Evolutionary conservation across 768 basidiomycete species (phyloP), one percentile per base, ranked within the genome.

Genomic region (Russula sp.): DNA sequence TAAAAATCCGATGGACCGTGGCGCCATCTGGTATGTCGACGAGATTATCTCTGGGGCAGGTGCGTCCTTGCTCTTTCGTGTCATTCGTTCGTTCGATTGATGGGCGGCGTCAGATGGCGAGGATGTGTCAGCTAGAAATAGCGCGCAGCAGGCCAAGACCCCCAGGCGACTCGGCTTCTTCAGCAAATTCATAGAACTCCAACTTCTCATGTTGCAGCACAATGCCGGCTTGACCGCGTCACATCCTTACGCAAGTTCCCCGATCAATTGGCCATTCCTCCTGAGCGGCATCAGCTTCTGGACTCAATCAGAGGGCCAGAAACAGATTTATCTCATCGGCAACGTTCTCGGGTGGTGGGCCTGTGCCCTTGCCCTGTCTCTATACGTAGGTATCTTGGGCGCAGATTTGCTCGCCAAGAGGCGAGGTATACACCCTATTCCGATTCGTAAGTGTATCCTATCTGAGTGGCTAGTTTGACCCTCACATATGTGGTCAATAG

Each of bases 221-320:
- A 99, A 99, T 70, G 95, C 97, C n/a, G 97, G 94, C 22, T 79
- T 99, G 66, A 96, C 94, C 31, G 91, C 94, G n/a, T 91, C 89
- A 4, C 97, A 99, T 72, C 97, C 97, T 47, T 99, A 99, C 73
- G 94, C 97, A 4, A 91, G 90, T 63, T 81, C 81, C n/a, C 94
- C 97, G 6, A 87, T 98, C 75, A 94, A 96, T 73, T 99, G 97
- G 97, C 97, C 97, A 6, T 98, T 98, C 86, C 82, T 94, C 44
- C 76, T 98, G 34, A 92, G 80, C 66, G 97, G 97, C 54, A 98
- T 99, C 77, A 95, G 93, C 72, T 98, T 98, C 82, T 99, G 97
- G 97, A 99, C 97, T 5, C 81, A 91, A 69, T 86, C 81, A 60
- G 87, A 88, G 6, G 79, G 80, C 11, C 87, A 91, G 72, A 87